Evolutionary conservation across 345 rosid genomes (phyloP).

Genomic region (Murraya paniculata): DNA sequence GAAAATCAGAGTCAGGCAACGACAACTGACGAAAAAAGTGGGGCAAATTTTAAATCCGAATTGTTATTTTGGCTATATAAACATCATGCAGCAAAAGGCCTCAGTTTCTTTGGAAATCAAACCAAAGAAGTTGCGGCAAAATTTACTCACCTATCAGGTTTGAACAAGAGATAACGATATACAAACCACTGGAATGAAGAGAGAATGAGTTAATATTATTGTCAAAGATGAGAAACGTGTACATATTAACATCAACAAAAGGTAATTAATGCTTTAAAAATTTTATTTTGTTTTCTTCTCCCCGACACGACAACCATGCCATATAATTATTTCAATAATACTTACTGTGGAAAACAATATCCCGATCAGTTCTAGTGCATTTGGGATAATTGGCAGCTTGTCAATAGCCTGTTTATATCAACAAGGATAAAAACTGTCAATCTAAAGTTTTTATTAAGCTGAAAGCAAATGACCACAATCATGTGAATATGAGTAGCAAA

Average conservation of each 20-base stretch:
- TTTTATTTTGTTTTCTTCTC: not conserved
- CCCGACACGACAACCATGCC: not conserved
- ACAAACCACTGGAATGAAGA: conserved; percentile 69
- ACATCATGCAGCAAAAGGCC: not conserved
- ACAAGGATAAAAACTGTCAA: not conserved
- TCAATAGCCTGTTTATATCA: conserved; percentile 56
- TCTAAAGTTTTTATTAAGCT: conserved; percentile 2
- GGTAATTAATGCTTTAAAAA: not conserved
- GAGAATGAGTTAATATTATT: conserved; percentile 21
- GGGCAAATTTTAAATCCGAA: not conserved
- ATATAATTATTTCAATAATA: conserved; percentile 8
- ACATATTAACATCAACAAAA: not conserved
- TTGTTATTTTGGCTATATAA: not conserved
- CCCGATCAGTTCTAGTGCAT: conserved; percentile 66
- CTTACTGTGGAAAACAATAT: conserved; percentile 73
- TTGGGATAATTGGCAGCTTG: conserved; percentile 73
- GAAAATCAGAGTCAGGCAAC: not conserved
- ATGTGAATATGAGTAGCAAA: not conserved
- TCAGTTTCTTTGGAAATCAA: conserved; percentile 7
- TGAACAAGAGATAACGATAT: conserved; percentile 89
- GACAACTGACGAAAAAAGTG: not conserved
- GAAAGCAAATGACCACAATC: not conserved
- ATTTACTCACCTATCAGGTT: conserved; percentile 69
- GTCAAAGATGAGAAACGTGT: not conserved
- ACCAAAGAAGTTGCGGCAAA: not conserved